Conservation (phyloP, 2,329 filamentous ascomycete species). For the Exophiala spinifera region DNA sequence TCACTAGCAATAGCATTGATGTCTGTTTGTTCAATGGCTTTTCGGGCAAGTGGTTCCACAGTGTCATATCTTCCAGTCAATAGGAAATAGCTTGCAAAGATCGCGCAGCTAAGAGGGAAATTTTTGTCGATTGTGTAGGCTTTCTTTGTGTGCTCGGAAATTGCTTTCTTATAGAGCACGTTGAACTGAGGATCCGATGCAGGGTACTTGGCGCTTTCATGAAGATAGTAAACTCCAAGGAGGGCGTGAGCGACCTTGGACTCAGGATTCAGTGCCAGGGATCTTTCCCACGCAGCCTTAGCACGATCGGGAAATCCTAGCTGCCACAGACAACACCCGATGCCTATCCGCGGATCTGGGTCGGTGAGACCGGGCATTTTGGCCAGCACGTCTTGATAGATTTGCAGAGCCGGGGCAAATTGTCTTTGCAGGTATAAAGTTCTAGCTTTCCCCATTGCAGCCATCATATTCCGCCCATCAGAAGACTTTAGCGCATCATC, state of each 20-base stretch:
- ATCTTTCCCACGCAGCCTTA: slow-evolving; percentile 83
- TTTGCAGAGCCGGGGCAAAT: slow-evolving; percentile 75
- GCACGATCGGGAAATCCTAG: slow-evolving; percentile 92
- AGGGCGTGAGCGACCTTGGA: slow-evolving; percentile 90
- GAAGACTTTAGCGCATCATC: slow-evolving; percentile 89
- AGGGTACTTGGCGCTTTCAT: slow-evolving; percentile 76
- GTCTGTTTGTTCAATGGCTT: slow-evolving; percentile 92
- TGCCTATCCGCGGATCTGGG: slow-evolving; percentile 91
- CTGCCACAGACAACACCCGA: slow-evolving; percentile 97
- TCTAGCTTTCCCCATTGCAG: slow-evolving; percentile 82
- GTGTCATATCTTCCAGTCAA: slow-evolving; percentile 75
- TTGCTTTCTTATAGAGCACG: slow-evolving; percentile 82
- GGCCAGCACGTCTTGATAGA: slow-evolving; percentile 81
- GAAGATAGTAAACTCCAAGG: slow-evolving; percentile 84
- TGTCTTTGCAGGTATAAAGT: slow-evolving; percentile 83
- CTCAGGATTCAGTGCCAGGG: slow-evolving; percentile 66
- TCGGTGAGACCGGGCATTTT: slow-evolving; percentile 86
- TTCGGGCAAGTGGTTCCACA: slow-evolving; percentile 82
- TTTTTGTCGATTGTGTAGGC: slow-evolving; percentile 92
- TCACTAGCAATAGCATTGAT: slow-evolving; percentile 96
- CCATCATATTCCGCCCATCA: slow-evolving; percentile 84
- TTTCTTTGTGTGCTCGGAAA: slow-evolving; percentile 90
- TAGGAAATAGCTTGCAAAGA: slow-evolving; percentile 87
- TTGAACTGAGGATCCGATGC: slow-evolving; percentile 83
- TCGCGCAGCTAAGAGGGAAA: slow-evolving; percentile 82